phyloP scores from a whole-genome alignment of 2,329 filamentous ascomycete genomes.

The Colletotrichum sp. region DNA sequence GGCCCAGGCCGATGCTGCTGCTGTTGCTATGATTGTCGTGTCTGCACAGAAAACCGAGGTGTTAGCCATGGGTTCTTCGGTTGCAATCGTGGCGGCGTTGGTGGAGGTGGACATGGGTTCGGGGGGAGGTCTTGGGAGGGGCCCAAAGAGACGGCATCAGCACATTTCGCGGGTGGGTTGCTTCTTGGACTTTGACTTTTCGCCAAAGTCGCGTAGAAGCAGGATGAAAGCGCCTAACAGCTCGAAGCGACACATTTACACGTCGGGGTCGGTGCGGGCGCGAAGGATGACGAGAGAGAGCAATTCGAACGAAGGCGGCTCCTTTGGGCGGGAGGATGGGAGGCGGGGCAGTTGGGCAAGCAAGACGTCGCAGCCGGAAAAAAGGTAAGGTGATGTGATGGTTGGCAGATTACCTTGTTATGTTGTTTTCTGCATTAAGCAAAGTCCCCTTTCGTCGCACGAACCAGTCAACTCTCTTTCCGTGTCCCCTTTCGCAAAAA shows the following conservation, averaged over 20 bases:
- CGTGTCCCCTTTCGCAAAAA: background rate
- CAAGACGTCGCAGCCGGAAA: background rate
- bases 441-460: background rate
- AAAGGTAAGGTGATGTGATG: background rate
- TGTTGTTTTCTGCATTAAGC: background rate
- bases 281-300: background rate
- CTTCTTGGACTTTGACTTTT: slow-evolving; percentile 42
- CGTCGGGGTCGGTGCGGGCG: background rate
- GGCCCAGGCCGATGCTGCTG: background rate
- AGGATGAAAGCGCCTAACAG: slow-evolving; percentile 56
- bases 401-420: background rate
- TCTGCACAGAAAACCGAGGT: background rate
- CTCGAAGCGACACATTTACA: slow-evolving; percentile 59
- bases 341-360: background rate
- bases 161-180: slow-evolving; percentile 12
- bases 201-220: slow-evolving; percentile 47
- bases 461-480: background rate
- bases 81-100: background rate
- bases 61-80: background rate
- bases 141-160: slow-evolving; percentile 17
- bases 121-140: background rate
- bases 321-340: background rate
- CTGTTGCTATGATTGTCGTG: background rate
- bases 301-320: background rate
- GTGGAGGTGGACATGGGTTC: background rate